A percentile compares a stretch with the other conserved stretches of the same genome.
phyloP scores from a whole-genome alignment of 2,329 filamentous ascomycete species.

The Diaporthe capsici region DNA sequence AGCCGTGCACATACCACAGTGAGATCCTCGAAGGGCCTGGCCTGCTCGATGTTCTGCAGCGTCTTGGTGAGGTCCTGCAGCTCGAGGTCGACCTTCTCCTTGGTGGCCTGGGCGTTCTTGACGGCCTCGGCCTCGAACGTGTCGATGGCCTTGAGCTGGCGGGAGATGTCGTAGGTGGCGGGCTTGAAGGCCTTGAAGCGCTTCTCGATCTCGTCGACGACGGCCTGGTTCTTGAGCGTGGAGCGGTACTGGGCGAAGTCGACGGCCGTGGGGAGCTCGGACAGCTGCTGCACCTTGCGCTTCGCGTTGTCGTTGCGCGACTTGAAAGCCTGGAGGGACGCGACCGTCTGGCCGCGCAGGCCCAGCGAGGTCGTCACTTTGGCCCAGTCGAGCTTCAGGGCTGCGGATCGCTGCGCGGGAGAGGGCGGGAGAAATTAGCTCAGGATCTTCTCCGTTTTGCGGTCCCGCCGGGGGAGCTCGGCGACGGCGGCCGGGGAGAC shows the following conservation, averaged over 20 bases:
- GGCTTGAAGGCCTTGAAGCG: conserved; percentile 94
- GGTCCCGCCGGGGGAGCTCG: background rate
- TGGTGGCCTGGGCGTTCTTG: conserved; percentile 97
- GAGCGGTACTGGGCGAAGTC: conserved; percentile 95
- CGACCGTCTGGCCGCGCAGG: conserved; percentile 93
- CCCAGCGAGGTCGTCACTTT: conserved; percentile 95
- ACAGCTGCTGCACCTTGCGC: conserved; percentile 89
- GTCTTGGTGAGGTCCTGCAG: conserved; percentile 95
- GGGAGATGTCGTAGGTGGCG: conserved; percentile 88
- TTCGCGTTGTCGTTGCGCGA: conserved; percentile 99
- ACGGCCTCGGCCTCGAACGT: conserved; percentile 97
- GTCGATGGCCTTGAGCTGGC: conserved; percentile 98
- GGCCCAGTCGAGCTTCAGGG: conserved; percentile 99
- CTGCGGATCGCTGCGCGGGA: conserved; percentile 86
- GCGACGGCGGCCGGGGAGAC: no score
- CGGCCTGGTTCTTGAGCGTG: conserved; percentile 93
- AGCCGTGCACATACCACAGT: conserved; percentile 83
- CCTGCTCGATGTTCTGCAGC: conserved; percentile 96
- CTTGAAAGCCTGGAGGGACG: conserved; percentile 96
- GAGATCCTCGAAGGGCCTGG: conserved; percentile 95
- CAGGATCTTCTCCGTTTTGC: conserved; percentile 48
- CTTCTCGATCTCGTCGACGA: conserved; percentile 98
- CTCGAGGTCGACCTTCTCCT: conserved; percentile 95
- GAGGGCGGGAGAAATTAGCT: conserved; percentile 67
- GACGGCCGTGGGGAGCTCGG: conserved; percentile 86